phyloP scores from a whole-genome alignment of 2,329 filamentous ascomycete species.

The Verticillium albo-atrum region DNA sequence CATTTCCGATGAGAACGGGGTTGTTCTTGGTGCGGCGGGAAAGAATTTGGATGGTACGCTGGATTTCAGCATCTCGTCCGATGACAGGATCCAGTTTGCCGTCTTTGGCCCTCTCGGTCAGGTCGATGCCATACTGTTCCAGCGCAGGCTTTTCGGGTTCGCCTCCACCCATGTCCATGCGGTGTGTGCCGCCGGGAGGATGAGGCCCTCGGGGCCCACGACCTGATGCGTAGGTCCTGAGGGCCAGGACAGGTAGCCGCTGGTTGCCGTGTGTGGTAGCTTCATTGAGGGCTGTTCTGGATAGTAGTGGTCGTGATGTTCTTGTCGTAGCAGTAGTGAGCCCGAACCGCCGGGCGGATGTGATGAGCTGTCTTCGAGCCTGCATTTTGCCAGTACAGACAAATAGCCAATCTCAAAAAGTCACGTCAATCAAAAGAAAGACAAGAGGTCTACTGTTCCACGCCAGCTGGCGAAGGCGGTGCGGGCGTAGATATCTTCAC shows the following conservation, averaged over 20 bases:
- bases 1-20: constrained; percentile 86
- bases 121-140: constrained; percentile 86
- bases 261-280: constrained; percentile 5
- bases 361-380: constrained; percentile 33
- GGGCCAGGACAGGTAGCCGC: constrained; percentile 32
- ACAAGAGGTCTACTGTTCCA: background rate
- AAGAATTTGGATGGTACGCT: constrained; percentile 89
- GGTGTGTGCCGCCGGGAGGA: constrained; percentile 86
- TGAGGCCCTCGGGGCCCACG: constrained; percentile 65
- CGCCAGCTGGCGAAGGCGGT: background rate
- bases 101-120: constrained; percentile 78
- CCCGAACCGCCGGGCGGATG: constrained; percentile 30
- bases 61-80: constrained; percentile 85
- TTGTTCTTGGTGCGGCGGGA: constrained; percentile 95
- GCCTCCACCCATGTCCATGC: constrained; percentile 79
- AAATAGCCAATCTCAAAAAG: background rate
- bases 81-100: constrained; percentile 97
- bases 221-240: constrained; percentile 62
- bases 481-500: background rate
- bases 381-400: constrained; percentile 27
- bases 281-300: constrained; percentile 6
- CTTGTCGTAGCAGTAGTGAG: constrained; percentile 25
- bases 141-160: constrained; percentile 77
- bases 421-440: background rate
- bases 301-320: constrained; percentile 16